Percentiles rank a stretch among this genome's conserved stretches.
Conservation (phyloP, 345 rosid genomes). For the Turritis glabra region DNA sequence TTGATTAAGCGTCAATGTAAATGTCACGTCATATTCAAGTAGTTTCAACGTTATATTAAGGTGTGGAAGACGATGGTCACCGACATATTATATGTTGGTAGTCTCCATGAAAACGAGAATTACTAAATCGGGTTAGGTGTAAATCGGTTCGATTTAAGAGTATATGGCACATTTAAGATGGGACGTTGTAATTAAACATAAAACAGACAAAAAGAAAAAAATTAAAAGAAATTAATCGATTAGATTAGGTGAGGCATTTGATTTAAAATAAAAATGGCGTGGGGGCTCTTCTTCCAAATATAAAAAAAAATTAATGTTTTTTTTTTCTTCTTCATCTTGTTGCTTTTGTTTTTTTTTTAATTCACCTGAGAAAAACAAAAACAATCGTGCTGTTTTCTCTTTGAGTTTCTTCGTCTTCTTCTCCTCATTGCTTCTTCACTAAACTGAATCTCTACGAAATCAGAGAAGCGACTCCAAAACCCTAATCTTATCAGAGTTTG, state of each 20-base stretch:
- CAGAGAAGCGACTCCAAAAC: conserved; percentile 18
- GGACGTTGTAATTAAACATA: background rate
- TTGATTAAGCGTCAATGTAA: too few species aligned
- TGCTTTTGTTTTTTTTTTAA: background rate
- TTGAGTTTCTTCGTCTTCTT: background rate
- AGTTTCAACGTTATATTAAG: too few species aligned
- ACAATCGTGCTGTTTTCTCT: conserved; percentile 1
- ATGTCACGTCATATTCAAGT: too few species aligned
- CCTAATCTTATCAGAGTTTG: conserved; percentile 8
- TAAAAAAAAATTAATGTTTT: too few species aligned
- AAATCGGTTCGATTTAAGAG: too few species aligned
- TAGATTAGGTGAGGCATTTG: conserved; percentile 26
- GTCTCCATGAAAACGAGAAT: too few species aligned
- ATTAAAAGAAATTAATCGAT: too few species aligned
- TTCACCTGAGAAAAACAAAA: background rate
- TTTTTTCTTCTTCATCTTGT: background rate
- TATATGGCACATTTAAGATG: too few species aligned
- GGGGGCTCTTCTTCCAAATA: background rate
- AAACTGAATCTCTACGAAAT: conserved; percentile 21
- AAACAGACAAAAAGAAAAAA: background rate
- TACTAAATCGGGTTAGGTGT: too few species aligned
- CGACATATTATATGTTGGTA: too few species aligned
- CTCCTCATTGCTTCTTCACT: conserved; percentile 11
- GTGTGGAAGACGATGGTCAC: too few species aligned
- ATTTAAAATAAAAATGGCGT: background rate